Conservation (phyloP, 129 eudicot genomes). For the Glebionis coronaria region DNA sequence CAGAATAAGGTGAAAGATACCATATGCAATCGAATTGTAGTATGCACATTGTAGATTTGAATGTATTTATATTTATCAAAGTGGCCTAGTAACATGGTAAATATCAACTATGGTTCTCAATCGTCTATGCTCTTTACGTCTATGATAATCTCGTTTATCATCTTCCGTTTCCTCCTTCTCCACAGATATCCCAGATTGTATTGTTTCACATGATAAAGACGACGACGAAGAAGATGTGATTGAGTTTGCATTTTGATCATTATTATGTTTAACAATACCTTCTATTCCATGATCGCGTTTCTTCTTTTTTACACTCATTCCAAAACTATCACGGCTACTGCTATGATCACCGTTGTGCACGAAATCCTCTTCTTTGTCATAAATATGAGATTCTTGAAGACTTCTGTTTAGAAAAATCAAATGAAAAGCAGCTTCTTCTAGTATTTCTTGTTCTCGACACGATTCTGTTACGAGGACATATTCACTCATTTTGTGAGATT, state of each 20-base stretch:
- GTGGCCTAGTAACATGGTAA: conserved; percentile 12
- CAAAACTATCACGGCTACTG: not conserved
- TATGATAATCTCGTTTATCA: not conserved
- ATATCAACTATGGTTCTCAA: conserved; percentile 24
- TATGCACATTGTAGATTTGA: too few relatives aligned
- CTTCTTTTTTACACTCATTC: conserved; percentile 8
- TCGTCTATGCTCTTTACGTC: conserved; percentile 4
- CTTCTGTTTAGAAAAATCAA: conserved; percentile 26
- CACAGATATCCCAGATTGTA: conserved; percentile 16
- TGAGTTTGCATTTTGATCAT: conserved; percentile 9
- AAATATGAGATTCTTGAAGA: not conserved
- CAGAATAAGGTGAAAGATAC: too few relatives aligned
- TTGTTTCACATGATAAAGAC: conserved; percentile 4
- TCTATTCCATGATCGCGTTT: conserved; percentile 7
- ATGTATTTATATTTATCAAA: not conserved
- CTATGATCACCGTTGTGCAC: not conserved
- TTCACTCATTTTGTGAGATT: not conserved
- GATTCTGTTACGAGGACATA: conserved; percentile 3
- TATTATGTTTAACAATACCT: not conserved
- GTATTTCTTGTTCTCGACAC: conserved; percentile 18
- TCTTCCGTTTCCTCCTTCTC: not conserved
- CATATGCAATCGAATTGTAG: too few relatives aligned
- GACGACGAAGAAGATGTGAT: conserved; percentile 6
- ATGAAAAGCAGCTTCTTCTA: conserved; percentile 33
- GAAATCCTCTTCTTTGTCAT: not conserved